A percentile compares a stretch with the other conserved stretches of the same genome.
phyloP scores from a whole-genome alignment of 495 filamentous ascomycete genomes.

The Penicillium waksmanii region DNA sequence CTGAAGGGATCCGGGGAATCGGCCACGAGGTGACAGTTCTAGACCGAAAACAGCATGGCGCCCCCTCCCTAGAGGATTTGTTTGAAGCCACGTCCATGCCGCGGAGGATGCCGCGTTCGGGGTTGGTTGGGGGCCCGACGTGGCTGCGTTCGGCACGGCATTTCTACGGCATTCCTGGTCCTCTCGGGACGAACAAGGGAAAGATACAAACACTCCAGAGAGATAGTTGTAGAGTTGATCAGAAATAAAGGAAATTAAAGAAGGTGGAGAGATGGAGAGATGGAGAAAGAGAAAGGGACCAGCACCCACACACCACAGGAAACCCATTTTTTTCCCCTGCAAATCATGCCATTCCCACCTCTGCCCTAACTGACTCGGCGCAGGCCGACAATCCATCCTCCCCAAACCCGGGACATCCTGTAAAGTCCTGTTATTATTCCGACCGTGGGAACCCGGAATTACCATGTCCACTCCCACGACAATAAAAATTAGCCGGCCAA shows the following conservation, averaged over 20 bases:
- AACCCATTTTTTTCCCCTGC: constrained; percentile 5
- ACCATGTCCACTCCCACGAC: constrained; percentile 2
- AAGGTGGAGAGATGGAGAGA: constrained; percentile 1
- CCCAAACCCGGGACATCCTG: background rate
- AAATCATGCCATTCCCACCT: constrained; percentile 1
- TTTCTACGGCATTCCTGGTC: constrained; percentile 3
- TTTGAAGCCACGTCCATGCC: background rate
- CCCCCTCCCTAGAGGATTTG: background rate
- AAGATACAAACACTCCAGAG: background rate
- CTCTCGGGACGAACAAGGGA: background rate
- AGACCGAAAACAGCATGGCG: constrained; percentile 20
- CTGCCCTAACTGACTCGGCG: constrained; percentile 4
- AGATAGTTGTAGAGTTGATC: background rate
- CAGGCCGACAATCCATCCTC: background rate
- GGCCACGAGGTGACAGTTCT: constrained; percentile 21
- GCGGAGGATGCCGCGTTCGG: constrained; percentile 24
- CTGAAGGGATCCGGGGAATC: constrained; percentile 32
- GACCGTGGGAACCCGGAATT: constrained; percentile 1
- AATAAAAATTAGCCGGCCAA: constrained; percentile 13
- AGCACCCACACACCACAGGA: background rate
- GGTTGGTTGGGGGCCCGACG: constrained; percentile 15
- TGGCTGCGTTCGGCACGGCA: constrained; percentile 13
- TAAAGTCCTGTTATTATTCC: background rate
- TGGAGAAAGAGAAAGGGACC: constrained; percentile 6
- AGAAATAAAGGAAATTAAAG: background rate